Base-by-base conservation (phyloP, 495 filamentous ascomycete genomes). In the Staphylotrichum tortipilum region DNA sequence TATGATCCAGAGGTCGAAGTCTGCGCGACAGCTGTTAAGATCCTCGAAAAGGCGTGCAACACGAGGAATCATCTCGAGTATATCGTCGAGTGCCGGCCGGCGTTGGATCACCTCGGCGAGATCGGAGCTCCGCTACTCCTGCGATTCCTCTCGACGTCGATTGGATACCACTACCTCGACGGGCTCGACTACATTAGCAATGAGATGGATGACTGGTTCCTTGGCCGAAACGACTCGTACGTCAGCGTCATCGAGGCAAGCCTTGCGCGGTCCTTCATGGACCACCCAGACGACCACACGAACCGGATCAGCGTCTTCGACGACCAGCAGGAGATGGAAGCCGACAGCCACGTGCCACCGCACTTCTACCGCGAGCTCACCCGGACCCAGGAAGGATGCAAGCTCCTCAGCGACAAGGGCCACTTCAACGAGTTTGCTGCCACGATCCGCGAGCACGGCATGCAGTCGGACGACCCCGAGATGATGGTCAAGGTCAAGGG, bases 121-220 rank as follows among this genome's bases (percentile, higher is more conserved):
- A 98, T 98, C 59, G 94, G 94, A 7, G 92, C 92, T 35, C 92
- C 92, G 3, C 72, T 98, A 23, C 80, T 98, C 17, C 73, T 98
- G 49, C 84, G 92, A 50, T 98, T 98, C 62, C 65, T 98, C 44
- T 95, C 89, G 3, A 96, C 94, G 0, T 94, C 88, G 0, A 86
- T 96, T 28, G 92, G 92, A 5, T 98, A 98, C 55, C 90, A 97
- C 67, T 98, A 98, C 66, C 73, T 98, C 4, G 88, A 98, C 65
- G 92, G 89, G 7, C 75, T 98, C 15, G 92, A 98, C 66, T 98
- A 98, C 57, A 98, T 98, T 62, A 92, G 88, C 34, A 89, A 92
- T 57, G 94, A 97, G 62, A 98, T 98, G 92, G 92, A 98, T 61
- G 92, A 97, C 65, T 98, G 92, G 92, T 98, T 96, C 61, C 78